Evolutionary conservation across 129 eudicot species (phyloP).

Genomic region (Chrysanthemum makinoi): DNA sequence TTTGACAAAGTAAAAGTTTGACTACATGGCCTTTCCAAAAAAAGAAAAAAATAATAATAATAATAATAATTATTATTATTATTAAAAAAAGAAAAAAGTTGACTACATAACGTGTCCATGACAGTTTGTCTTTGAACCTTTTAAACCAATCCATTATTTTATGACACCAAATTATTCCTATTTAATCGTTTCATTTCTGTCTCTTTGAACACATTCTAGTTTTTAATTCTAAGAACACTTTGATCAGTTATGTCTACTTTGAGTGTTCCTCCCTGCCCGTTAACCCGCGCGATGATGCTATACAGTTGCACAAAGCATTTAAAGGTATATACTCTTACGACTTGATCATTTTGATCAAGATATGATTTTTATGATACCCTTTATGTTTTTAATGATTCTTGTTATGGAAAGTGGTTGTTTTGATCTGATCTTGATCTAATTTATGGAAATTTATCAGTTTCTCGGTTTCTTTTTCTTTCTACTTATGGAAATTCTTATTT

Average conservation of each 20-base stretch:
- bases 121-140: constrained; percentile 4
- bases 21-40: too few relatives aligned
- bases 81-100: background rate
- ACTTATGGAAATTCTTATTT: too few relatives aligned
- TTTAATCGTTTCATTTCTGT: background rate
- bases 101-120: background rate
- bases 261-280: constrained; percentile 33
- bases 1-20: constrained; percentile 9
- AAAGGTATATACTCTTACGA: constrained; percentile 32
- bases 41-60: too few relatives aligned
- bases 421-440: constrained; percentile 1
- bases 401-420: background rate
- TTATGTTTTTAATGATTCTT: constrained; percentile 12
- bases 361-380: constrained; percentile 13
- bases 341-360: constrained; percentile 27
- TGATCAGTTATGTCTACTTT: constrained; percentile 36
- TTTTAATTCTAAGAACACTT: background rate
- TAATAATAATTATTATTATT: too few relatives aligned
- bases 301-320: constrained; percentile 45
- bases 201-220: constrained; percentile 10
- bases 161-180: constrained; percentile 8
- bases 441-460: background rate
- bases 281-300: constrained; percentile 48
- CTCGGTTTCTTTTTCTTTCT: background rate
- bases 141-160: constrained; percentile 6